These are phyloP conservation scores for Colletotrichum sp. DNA, from an alignment of 2,329 filamentous ascomycete genomes.

Conservation along the genomic window DNA sequence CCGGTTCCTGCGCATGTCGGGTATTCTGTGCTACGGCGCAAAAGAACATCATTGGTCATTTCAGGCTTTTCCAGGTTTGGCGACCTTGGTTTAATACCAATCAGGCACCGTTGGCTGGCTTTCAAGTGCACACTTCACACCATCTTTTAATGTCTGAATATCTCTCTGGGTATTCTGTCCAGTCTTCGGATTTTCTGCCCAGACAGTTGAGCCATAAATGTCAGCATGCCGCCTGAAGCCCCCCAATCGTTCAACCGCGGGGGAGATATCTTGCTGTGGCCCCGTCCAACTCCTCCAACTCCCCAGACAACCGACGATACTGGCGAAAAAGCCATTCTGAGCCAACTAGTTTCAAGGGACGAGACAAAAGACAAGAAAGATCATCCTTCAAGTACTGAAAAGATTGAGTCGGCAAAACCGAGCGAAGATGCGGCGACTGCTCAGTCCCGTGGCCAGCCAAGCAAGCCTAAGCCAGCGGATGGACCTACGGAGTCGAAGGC, in stretches of 20 bases:
- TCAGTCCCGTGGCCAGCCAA: not conserved
- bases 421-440: not conserved
- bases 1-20: not conserved
- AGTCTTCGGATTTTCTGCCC: not conserved
- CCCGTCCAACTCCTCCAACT: not conserved
- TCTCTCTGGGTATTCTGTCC: not conserved
- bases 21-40: not conserved
- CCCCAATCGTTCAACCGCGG: not conserved
- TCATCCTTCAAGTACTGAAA: not conserved
- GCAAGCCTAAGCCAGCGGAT: not conserved
- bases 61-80: not conserved
- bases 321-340: not conserved
- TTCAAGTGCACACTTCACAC: not conserved
- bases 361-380: not conserved
- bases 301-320: not conserved
- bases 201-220: not conserved
- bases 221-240: not conserved
- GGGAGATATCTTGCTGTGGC: not conserved
- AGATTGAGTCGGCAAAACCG: not conserved
- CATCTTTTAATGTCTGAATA: not conserved
- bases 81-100: not conserved
- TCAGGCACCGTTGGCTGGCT: not conserved
- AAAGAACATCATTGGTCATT: not conserved
- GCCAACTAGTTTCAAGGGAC: not conserved
- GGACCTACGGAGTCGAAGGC: not conserved